Percentiles rank a stretch among this genome's conserved stretches.
phyloP scores from a whole-genome alignment of 345 rosid genomes.

The Hypericum androsaemum region DNA sequence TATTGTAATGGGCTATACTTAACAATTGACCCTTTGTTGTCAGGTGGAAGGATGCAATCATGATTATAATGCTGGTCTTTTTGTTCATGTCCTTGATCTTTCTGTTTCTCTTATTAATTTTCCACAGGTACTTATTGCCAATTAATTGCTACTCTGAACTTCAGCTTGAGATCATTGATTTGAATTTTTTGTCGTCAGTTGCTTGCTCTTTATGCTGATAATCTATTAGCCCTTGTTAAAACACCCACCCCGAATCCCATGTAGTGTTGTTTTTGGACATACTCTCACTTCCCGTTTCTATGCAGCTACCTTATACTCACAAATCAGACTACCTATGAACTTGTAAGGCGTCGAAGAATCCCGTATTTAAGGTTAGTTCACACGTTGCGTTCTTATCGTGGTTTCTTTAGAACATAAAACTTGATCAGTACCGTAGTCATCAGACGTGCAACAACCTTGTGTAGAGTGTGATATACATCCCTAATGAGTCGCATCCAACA shows the following conservation, averaged over 20 bases:
- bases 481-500: too few species aligned
- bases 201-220: too few species aligned
- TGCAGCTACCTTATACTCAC: constrained; percentile 90
- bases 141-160: background rate
- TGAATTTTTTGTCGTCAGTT: background rate
- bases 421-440: too few species aligned
- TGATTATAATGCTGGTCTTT: constrained; percentile 48
- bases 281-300: too few species aligned
- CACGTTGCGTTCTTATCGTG: background rate
- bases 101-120: constrained; percentile 72
- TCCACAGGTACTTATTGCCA: constrained; percentile 60
- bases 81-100: constrained; percentile 59
- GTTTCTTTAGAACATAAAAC: constrained; percentile 1
- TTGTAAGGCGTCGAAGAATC: constrained; percentile 82
- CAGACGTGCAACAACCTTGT: too few species aligned
- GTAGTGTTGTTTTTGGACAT: background rate
- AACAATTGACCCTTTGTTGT: constrained; percentile 9
- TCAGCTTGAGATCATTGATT: background rate
- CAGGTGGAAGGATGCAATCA: constrained; percentile 89
- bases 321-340: constrained; percentile 92
- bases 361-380: constrained; percentile 60
- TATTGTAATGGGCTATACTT: background rate
- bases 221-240: too few species aligned
- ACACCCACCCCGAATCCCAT: too few species aligned
- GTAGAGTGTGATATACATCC: too few species aligned